These are phyloP conservation scores for Scedosporium boydii DNA, from an alignment of 2,329 filamentous ascomycete species.

Conservation along the genomic window DNA sequence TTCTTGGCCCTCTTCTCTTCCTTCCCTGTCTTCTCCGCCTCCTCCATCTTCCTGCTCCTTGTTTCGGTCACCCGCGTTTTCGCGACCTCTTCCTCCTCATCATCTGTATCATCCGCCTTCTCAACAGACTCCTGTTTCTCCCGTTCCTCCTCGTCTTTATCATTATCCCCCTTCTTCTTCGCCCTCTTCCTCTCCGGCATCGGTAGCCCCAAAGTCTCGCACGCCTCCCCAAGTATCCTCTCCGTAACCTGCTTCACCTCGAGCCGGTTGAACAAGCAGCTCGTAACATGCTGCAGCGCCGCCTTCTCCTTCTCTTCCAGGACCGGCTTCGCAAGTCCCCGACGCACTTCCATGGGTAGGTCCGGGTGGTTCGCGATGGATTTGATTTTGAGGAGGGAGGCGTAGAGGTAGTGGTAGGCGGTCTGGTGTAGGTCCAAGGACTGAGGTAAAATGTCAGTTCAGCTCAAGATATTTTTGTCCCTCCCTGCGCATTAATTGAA, in stretches of 20 bases:
- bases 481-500: too few relatives aligned
- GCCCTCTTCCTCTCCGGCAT: constrained; percentile 33
- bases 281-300: constrained; percentile 50
- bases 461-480: not conserved
- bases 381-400: constrained; percentile 44
- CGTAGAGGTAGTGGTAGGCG: constrained; percentile 45
- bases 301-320: constrained; percentile 40
- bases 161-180: constrained; percentile 17
- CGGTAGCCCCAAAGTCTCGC: constrained; percentile 36
- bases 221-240: constrained; percentile 38
- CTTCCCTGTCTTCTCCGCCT: constrained; percentile 19
- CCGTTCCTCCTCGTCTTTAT: constrained; percentile 18
- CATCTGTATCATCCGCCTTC: constrained; percentile 15
- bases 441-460: constrained; percentile 19
- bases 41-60: constrained; percentile 13
- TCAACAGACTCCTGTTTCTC: constrained; percentile 23
- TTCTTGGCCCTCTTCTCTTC: constrained; percentile 3
- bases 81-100: constrained; percentile 9
- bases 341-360: constrained; percentile 38
- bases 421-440: constrained; percentile 49
- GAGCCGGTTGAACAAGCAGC: constrained; percentile 42
- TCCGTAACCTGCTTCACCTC: constrained; percentile 40
- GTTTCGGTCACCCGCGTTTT: constrained; percentile 14
- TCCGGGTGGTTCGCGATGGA: constrained; percentile 39
- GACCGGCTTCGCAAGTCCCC: constrained; percentile 37